phyloP scores from a whole-genome alignment of 2,329 filamentous ascomycete genomes.

The Stemphylium lycopersici region DNA sequence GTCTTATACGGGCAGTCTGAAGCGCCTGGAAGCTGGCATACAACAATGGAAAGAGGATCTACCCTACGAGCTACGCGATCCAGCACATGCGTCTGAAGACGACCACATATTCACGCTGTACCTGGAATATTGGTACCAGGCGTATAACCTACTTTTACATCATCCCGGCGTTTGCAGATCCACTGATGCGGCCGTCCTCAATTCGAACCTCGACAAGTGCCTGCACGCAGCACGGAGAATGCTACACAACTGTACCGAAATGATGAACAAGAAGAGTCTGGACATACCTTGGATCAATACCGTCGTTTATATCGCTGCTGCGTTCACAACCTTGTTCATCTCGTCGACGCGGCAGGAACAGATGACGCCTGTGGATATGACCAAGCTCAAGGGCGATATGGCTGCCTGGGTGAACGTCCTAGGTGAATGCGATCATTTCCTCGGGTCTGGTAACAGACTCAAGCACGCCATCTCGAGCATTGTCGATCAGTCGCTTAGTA shows the following conservation, averaged over 20 bases:
- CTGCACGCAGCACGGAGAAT: conserved; percentile 70
- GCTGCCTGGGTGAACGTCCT: conserved; percentile 71
- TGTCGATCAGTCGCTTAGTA: conserved; percentile 55
- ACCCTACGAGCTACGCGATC: conserved; percentile 65
- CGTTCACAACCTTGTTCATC: conserved; percentile 74
- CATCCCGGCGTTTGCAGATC: conserved; percentile 60
- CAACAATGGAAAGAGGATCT: conserved; percentile 68
- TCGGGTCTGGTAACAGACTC: conserved; percentile 59
- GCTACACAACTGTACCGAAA: conserved; percentile 63
- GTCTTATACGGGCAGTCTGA: conserved; percentile 69
- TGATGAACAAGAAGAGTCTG: conserved; percentile 69
- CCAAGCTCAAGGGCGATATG: conserved; percentile 70
- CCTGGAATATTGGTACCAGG: conserved; percentile 56
- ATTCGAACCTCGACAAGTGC: conserved; percentile 62
- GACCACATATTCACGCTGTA: conserved; percentile 57
- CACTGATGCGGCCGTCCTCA: conserved; percentile 65
- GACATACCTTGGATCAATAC: conserved; percentile 81
- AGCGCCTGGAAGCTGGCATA: conserved; percentile 69
- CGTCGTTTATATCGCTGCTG: conserved; percentile 73
- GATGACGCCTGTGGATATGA: conserved; percentile 64
- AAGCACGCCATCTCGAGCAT: conserved; percentile 57
- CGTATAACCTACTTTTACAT: conserved; percentile 58
- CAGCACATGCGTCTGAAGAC: conserved; percentile 52
- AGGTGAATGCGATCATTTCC: conserved; percentile 67
- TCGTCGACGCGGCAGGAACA: conserved; percentile 70